Evolutionary conservation across 2,329 filamentous ascomycete genomes (phyloP), one percentile per base, ranked within the genome.

Genomic region (Verticillium klebahnii): DNA sequence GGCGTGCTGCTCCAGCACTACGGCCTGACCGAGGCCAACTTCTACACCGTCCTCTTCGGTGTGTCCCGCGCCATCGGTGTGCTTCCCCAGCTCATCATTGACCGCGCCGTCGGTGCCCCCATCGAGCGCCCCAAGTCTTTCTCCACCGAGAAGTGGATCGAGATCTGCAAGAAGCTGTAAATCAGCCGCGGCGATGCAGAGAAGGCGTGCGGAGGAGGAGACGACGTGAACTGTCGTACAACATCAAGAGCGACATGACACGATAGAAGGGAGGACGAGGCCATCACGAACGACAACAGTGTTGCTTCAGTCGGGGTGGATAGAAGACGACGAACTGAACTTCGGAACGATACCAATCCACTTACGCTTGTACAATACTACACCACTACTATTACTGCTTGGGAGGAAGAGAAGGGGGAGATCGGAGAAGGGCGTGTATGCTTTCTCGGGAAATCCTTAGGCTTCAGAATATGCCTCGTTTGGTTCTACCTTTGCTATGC

Each of bases 1-100:
- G 95, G 95, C 86, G 95, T 99, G 69, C 92, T 99, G 69, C 92
- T 99, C 71, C 95, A 99, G 85, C 95, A 99, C 90, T 99, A 99
- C 83, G 95, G 95, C 74, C 85, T 99, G 78, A 98, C 91, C 67
- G 94, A 99, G 87, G 91, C 95, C 81, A 98, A 89, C 90, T 99
- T 96, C 90, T 99, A 99, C 91, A 99, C 95, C 67, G 95, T 99
- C 66, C 91, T 99, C 76, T 99, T 99, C 80, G 95, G 95, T 88
- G 95, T 99, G 55, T 97, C 93, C 71, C 92, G 95, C 77, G 95
- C 95, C 71, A 92, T 99, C 73, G 95, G 95, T 89, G 95, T 99
- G 70, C 90, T 99, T 74, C 95, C 95, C 73, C 95, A 99, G 87
- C 88, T 99, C 78, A 99, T 99, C 86, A 97, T 99, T 75, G 95